phyloP scores from a whole-genome alignment of 1,139 yeast species.

The Tardiomyces digboiensis region DNA sequence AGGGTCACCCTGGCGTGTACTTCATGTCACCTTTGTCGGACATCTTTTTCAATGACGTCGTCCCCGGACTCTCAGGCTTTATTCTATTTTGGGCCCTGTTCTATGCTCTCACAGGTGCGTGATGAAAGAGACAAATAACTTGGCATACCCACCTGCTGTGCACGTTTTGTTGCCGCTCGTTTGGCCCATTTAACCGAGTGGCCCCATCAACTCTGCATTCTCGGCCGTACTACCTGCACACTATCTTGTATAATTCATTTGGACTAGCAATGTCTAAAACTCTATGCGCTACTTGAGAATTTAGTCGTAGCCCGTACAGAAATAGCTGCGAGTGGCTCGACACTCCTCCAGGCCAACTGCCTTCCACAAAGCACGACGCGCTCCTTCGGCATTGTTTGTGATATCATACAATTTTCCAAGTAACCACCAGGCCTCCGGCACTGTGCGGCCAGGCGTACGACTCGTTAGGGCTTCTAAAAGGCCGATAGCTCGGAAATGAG shows the following conservation, averaged over 20 bases:
- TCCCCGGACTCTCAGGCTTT: constrained; percentile 56
- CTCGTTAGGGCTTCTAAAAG: constrained; percentile 51
- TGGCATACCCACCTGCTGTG: too few species aligned
- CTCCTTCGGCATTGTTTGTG: constrained; percentile 44
- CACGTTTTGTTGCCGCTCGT: too few species aligned
- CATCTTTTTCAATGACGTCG: constrained; percentile 45
- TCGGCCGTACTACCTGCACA: too few species aligned
- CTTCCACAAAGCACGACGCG: constrained; percentile 51
- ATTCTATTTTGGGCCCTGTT: constrained; percentile 82
- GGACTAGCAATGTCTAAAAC: background rate
- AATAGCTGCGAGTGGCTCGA: constrained; percentile 46
- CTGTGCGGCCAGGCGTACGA: constrained; percentile 42
- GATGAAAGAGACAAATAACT: too few species aligned
- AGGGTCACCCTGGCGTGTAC: constrained; percentile 36
- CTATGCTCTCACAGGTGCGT: constrained; percentile 48
- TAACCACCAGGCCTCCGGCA: constrained; percentile 67
- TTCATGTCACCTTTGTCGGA: constrained; percentile 47
- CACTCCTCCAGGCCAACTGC: constrained; percentile 59
- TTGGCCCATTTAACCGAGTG: too few species aligned
- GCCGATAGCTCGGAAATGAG: constrained; percentile 53
- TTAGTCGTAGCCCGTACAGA: background rate
- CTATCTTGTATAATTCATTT: too few species aligned
- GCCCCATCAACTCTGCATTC: too few species aligned
- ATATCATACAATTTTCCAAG: constrained; percentile 56
- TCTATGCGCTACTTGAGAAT: background rate